Base-by-base conservation (phyloP, 1,284 basidiomycete genomes). In the Porodaedalea pini region DNA sequence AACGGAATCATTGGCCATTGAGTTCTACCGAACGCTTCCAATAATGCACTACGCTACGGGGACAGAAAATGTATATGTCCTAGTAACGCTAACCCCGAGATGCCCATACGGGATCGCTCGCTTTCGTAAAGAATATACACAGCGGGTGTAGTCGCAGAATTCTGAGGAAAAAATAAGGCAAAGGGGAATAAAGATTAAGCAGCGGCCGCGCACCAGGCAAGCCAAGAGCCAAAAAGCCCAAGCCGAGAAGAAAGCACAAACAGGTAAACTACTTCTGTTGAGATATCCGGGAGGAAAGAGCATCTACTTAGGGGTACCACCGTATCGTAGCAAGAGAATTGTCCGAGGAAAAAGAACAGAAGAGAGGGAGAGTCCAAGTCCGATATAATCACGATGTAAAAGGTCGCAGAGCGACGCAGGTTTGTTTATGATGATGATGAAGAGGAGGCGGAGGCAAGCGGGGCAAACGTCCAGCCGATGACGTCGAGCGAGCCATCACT, bases 401-500 rank as follows among this genome's bases (percentile, higher is more conserved):
- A 23, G 40, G 6, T 6, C 40, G n/a, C n/a, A 37, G 21, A 25
- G 8, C 17, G 34, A 7, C 34, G 10, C n/a, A 34, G 31, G 32
- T 34, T 31, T 19, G 15, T 15, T 39, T 21, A 34, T 19, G 48
- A n/a, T 27, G 40, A 36, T 10, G 41, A 31, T 10, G 56, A 31
- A 29, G 6, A 0, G 41, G 32, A 15, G 7, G 43, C 39, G 21
- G 13, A 4, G 29, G 19, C 2, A 21, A 31, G 31, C 23, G 54
- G 54, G 39, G 61, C 54, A 31, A 57, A 61, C 47, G 60, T 51
- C 69, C 68, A 71, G 40, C 73, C 73, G 52, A 67, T 56, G 29
- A 70, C 67, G 48, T 54, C 62, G 48, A 68, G 61, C 19, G 67
- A 64, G 34, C 78, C 78, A 59, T 78, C 74, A 10, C 71, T 54